These are phyloP conservation scores for Marsdenia floribunda DNA, from an alignment of 257 asterid genomes.

Conservation along the genomic window DNA sequence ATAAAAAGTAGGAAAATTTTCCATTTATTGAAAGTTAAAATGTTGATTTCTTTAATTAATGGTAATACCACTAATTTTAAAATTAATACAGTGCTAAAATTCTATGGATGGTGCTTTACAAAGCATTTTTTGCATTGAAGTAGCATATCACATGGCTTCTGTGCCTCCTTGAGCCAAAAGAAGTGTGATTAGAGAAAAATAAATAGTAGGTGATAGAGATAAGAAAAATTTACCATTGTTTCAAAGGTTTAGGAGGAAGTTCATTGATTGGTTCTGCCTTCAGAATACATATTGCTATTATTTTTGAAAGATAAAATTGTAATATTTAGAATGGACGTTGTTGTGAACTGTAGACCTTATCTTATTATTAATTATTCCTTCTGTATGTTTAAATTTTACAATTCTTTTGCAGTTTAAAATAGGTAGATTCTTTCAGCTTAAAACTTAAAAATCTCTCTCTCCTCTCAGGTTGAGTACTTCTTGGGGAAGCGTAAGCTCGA, in stretches of 20 bases:
- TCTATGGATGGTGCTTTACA: neutral
- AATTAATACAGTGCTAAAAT: neutral
- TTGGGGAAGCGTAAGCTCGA: slow-evolving; percentile 76
- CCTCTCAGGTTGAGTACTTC: slow-evolving; percentile 74
- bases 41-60: neutral
- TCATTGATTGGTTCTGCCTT: neutral
- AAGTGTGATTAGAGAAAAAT: neutral
- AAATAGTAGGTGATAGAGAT: neutral
- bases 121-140: neutral
- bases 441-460: neutral
- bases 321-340: neutral
- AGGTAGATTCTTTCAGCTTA: neutral
- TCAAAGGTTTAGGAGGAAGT: neutral
- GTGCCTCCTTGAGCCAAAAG: neutral
- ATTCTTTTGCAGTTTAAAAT: neutral
- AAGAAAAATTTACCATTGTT: neutral
- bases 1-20: too few relatives aligned
- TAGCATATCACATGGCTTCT: neutral
- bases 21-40: neutral
- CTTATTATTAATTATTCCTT: neutral
- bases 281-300: neutral
- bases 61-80: neutral
- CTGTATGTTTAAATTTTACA: neutral
- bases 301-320: neutral
- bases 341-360: neutral